Evolutionary conservation across 352 stramenopile genomes (phyloP).

Genomic region (Pythium diclinum): DNA sequence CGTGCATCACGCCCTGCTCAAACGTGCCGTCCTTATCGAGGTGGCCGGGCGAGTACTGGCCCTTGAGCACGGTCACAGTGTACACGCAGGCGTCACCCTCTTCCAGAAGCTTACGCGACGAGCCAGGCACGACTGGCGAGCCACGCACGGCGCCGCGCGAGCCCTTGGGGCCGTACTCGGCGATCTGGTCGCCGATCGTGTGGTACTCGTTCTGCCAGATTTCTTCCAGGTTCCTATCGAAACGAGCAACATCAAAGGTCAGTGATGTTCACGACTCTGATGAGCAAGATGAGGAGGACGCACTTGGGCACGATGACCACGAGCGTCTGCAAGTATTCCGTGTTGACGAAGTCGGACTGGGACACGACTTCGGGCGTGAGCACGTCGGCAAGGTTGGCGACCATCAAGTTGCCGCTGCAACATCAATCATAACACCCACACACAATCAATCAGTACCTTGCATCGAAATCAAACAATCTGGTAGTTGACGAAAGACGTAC

Average conservation of each 20-base stretch:
- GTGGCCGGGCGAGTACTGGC: constrained; percentile 87
- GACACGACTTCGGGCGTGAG: constrained; percentile 90
- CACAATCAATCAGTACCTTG: neutral
- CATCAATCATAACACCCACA: neutral
- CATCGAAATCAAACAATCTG: neutral
- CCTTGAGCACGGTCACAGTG: constrained; percentile 95
- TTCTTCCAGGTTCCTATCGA: constrained; percentile 76
- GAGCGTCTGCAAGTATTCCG: constrained; percentile 96
- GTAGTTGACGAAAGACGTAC: constrained; percentile 26
- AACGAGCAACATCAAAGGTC: neutral
- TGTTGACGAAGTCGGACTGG: constrained; percentile 91
- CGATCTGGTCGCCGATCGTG: constrained; percentile 87
- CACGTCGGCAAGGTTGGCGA: constrained; percentile 94
- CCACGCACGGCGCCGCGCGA: constrained; percentile 90
- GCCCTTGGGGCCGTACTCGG: constrained; percentile 88
- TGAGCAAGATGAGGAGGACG: neutral
- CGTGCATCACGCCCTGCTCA: constrained; percentile 88
- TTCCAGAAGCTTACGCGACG: constrained; percentile 86
- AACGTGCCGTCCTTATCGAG: constrained; percentile 91
- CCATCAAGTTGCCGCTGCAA: constrained; percentile 90
- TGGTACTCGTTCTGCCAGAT: constrained; percentile 86
- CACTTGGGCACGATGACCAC: constrained; percentile 93
- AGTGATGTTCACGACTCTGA: neutral
- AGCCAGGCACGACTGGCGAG: constrained; percentile 94
- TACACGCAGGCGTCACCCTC: constrained; percentile 93